Evolutionary conservation across 352 stramenopile genomes (phyloP).

Genomic region (Phytophthora vignae): DNA sequence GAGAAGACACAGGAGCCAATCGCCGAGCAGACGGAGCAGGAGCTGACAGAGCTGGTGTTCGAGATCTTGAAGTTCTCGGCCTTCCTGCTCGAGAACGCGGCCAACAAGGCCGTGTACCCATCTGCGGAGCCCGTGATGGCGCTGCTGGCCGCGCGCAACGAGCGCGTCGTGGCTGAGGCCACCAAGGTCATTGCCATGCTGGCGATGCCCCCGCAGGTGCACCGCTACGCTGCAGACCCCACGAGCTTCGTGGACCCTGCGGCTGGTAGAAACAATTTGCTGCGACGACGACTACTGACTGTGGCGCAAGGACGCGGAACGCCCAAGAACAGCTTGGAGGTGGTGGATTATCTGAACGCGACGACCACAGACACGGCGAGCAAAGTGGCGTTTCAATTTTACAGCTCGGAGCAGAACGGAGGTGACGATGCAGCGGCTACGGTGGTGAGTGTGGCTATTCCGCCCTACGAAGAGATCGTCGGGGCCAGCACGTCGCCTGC

Average conservation of each 20-base stretch:
- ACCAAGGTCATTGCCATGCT: conserved; percentile 81
- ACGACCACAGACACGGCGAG: conserved; percentile 7
- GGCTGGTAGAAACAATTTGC: conserved; percentile 44
- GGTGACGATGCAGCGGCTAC: conserved; percentile 21
- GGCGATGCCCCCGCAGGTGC: conserved; percentile 67
- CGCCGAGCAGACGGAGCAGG: conserved; percentile 39
- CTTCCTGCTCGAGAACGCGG: conserved; percentile 81
- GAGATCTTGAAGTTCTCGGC: conserved; percentile 79
- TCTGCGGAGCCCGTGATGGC: conserved; percentile 58
- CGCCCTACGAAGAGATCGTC: conserved; percentile 40
- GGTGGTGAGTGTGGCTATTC: conserved; percentile 56
- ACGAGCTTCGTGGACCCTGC: conserved; percentile 54
- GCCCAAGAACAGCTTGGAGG: conserved; percentile 61
- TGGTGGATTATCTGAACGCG: conserved; percentile 68
- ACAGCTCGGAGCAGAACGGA: conserved; percentile 43
- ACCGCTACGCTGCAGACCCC: conserved; percentile 71
- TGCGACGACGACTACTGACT: conserved; percentile 64
- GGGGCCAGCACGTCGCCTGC: conserved; percentile 16
- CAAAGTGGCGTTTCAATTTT: conserved; percentile 75
- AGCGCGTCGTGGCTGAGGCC: conserved; percentile 73
- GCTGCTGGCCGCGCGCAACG: conserved; percentile 71
- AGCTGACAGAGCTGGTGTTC: conserved; percentile 65
- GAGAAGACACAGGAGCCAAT: conserved; percentile 25
- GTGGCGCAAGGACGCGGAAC: conserved; percentile 57
- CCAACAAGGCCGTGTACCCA: conserved; percentile 81